A percentile compares a stretch with the other conserved stretches of the same genome.
phyloP scores from a whole-genome alignment of 768 basidiomycete genomes.

The Mrakia hoshinonis region DNA sequence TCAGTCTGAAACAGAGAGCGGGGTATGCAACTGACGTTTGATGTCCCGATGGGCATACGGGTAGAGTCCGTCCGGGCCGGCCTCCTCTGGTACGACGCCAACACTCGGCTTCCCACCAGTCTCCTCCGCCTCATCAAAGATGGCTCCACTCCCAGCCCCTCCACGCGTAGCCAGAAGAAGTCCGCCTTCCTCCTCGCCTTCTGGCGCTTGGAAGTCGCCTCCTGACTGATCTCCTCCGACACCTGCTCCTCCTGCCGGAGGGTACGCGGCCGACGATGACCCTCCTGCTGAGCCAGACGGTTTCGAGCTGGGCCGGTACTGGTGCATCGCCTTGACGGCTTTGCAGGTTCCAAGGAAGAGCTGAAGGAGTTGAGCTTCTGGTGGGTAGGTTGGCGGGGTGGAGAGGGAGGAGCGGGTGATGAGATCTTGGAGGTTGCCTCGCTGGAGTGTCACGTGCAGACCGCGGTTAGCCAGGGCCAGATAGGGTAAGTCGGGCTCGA shows the following conservation, averaged over 20 bases:
- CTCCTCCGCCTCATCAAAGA: constrained; percentile 40
- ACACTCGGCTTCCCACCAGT: constrained; percentile 39
- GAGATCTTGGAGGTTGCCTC: constrained; percentile 88
- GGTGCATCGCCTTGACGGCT: constrained; percentile 90
- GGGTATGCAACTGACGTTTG: constrained; percentile 83
- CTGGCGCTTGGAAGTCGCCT: too few species aligned
- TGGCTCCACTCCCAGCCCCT: constrained; percentile 36
- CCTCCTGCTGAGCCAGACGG: constrained; percentile 35
- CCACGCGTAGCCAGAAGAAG: constrained; percentile 56
- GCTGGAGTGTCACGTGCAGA: constrained; percentile 44
- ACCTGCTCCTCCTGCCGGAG: constrained; percentile 28
- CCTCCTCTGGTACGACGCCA: constrained; percentile 30
- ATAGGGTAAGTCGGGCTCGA: constrained; percentile 26
- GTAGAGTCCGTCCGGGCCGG: constrained; percentile 43
- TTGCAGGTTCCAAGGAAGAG: constrained; percentile 91
- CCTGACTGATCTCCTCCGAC: constrained; percentile 31
- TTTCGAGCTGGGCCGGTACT: constrained; percentile 51
- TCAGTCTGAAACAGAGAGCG: too few species aligned
- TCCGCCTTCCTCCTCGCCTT: constrained; percentile 64
- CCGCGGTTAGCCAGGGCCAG: constrained; percentile 8
- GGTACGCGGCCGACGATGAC: constrained; percentile 32
- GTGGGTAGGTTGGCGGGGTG: constrained; percentile 69
- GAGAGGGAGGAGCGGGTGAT: constrained; percentile 65
- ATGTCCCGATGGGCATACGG: constrained; percentile 95
- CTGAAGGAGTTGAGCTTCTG: constrained; percentile 77